Evolutionary conservation across 768 basidiomycete species (phyloP), one percentile per base, ranked within the genome.

Genomic region (Leccinum fibrillosum): DNA sequence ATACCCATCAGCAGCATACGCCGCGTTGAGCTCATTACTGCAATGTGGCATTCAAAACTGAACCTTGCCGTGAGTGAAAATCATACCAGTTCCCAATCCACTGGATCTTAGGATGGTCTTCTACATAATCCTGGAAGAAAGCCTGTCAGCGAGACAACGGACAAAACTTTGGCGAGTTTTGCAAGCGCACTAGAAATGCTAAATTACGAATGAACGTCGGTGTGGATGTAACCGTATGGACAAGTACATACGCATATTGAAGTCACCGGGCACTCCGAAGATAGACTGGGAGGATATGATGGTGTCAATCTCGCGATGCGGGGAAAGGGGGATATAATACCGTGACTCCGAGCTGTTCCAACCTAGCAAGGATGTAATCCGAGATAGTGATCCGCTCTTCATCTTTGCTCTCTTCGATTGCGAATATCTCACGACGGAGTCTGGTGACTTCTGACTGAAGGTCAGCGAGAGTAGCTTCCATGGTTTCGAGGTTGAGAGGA

Each of bases 1-100:
- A 71, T 96, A 96, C 11, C 94, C 94, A 67, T 95, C 94, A 0
- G 92, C 92, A 15, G 94, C 94, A 72, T 97, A 97, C 0, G 91
- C 80, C 0, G 92, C 89, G 62, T 94, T 92, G 49, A 94, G 78
- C 68, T 94, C 89, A 59, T 92, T 92, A 63, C 90, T 90, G 58
- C 15, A 26, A 49, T 6, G 15, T 42, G 42, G 10, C 3, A 30
- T 70, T 34, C 66, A 44, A n/a, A 4, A 23, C 7, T 9, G 35
- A 0, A 9, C 3, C 3, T 23, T 4, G 1, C 17, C n/a, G 11
- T 3, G 54, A 8, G 13, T 10, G 26, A 47, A 15, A 10, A 0
- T 54, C 75, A 6, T 71, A 88, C 88, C 89, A 90, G 67, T 92
- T 90, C 5, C 94, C 94, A 54, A 94, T 81, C 94, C 94, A 96